Base-by-base conservation (phyloP, 768 basidiomycete genomes). In the Phanerodontia chrysosporium region DNA sequence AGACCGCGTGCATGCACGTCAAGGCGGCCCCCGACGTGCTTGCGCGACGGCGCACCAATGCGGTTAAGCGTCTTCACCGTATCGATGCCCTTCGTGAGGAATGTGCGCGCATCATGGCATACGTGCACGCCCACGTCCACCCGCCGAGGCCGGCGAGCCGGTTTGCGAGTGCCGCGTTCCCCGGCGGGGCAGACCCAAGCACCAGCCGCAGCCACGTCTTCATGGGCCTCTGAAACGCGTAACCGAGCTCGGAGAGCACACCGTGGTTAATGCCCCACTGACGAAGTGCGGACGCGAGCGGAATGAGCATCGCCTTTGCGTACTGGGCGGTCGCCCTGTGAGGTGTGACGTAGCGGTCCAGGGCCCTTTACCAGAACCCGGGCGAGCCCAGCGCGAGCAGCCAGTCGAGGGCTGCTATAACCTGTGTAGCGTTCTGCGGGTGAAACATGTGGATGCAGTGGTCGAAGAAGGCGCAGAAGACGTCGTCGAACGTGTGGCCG, bases 1-100 rank as follows among this genome's bases (percentile, higher is more conserved):
- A 48, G 14, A 61, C 39, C 24, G 2, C 46, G 45, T 3, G 61
- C 63, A 46, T 61, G 39, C 9, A 6, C 10, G 1, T 2, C 32
- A 13, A 67, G 55, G 42, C 32, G 45, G 10, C 16, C 25, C 53
- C 63, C 64, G 44, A 67, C 57, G 30, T 67, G 66, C 49, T 60
- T 62, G 30, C 62, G 27, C 16, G n/a, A 39, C 8, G 36, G 55
- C 6, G 56, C 58, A 18, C 62, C 60, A 16, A 63, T 62, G 8
- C 55, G 46, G 1, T 32, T 0, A 22, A 58, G 46, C 8, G 9
- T 28, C 35, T n/a, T 46, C 7, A 1, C 21, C 24, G 29, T 29
- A 29, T 44, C 53, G 2, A 54, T 10, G 48, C 49, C 30, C 16
- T 35, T 5, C 0, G 39, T 30, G 25, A 67, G 46, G 49, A 64